Base-by-base conservation (phyloP, 352 stramenopile genomes). In the Globisporangium heterothallicum region DNA sequence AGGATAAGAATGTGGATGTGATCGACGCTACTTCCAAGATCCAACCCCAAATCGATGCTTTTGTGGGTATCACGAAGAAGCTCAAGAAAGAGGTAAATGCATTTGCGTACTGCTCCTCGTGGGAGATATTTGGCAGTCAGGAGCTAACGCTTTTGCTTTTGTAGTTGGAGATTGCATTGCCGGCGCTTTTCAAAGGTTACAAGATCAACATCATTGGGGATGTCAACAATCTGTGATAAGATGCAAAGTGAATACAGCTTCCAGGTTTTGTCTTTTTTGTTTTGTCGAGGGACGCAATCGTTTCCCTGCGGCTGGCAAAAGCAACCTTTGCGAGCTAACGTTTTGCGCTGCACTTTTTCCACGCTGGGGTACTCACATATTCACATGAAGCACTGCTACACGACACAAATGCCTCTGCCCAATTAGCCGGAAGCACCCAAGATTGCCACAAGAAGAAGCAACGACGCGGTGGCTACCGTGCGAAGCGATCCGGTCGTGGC, bases 171-270 rank as follows among this genome's bases (percentile, higher is more conserved):
- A 58, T 42, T 30, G 66, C 66, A 10, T 44, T 92, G 44, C 77
- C 78, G 3, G 32, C 66, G 18, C 51, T 92, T 18, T 92, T 90
- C 53, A 87, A 86, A 59, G 81, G 81, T 6, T 80, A 85, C 66
- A 80, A 78, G 42, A 75, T 92, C 24, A 87, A 87, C 61, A 86
- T 92, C 52, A 65, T 89, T n/a, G 81, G 81, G 22, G 81, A 88
- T 22, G 65, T 92, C 36, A 91, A 88, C 71, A 87, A 59, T 42
- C 48, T 89, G 32, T 89, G 70, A 70, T 26, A 5, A 9, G 14
- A 34, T 32, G 34, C 5, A 51, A 42, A 22, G 25, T 1, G 41
- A 13, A 4, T 38, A 6, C 32, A 10, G n/a, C n/a, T 38, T 38
- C 4, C 32, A 38, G n/a, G 32, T 38, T 38, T 10, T 5, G n/a